A percentile compares a stretch with the other conserved stretches of the same genome.
Conservation (phyloP, 2,329 filamentous ascomycete genomes). For the Botryotinia calthae region DNA sequence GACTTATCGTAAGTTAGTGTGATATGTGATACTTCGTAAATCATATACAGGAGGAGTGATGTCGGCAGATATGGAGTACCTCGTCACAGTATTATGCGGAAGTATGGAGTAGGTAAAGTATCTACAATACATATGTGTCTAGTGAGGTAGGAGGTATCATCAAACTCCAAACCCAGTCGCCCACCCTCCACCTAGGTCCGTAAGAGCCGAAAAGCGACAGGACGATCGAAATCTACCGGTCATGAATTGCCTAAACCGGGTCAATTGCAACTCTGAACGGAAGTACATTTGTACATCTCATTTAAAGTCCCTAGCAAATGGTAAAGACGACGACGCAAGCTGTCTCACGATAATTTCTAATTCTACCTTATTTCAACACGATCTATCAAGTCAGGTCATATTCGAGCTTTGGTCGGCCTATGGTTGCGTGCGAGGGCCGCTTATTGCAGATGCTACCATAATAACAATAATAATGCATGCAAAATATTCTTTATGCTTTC, state of each 20-base stretch:
- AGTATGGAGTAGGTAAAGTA: constrained; percentile 11
- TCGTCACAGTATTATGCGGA: background rate
- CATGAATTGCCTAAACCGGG: constrained; percentile 6
- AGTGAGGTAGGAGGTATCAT: background rate
- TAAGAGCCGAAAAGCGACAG: constrained; percentile 14
- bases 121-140: constrained; percentile 11
- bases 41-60: background rate
- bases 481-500: background rate
- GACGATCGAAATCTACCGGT: constrained; percentile 12
- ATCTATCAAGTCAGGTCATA: too few species aligned
- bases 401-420: background rate
- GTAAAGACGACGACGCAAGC: background rate
- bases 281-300: constrained; percentile 3
- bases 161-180: background rate
- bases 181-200: background rate
- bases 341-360: background rate
- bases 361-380: too few species aligned
- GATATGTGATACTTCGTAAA: background rate
- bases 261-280: background rate
- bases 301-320: background rate
- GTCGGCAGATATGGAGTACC: constrained; percentile 12
- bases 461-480: constrained; percentile 2
- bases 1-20: background rate
- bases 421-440: background rate
- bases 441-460: background rate